Conservation (phyloP, 169 alveolate genomes). For the Cryptosporidium muris region DNA sequence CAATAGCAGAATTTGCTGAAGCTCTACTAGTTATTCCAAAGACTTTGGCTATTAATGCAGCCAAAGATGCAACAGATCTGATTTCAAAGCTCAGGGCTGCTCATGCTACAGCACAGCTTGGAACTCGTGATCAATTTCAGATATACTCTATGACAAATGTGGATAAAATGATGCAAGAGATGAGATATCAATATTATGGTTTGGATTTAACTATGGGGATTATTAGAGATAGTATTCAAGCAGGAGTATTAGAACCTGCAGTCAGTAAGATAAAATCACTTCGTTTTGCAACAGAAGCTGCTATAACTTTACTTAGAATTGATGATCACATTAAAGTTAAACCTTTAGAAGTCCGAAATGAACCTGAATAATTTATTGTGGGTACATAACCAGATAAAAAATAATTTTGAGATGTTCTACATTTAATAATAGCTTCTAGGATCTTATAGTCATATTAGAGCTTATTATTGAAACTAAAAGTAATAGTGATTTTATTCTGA, state of each 20-base stretch:
- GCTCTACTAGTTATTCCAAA: conserved; percentile 97
- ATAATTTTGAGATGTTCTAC: too few species aligned
- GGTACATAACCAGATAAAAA: too few species aligned
- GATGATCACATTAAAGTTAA: conserved; percentile 95
- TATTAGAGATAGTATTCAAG: conserved; percentile 91
- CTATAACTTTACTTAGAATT: conserved; percentile 96
- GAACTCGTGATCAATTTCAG: conserved; percentile 72
- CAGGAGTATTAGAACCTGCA: conserved; percentile 97
- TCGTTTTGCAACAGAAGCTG: conserved; percentile 99
- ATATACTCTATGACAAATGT: conserved; percentile 57
- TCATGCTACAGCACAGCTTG: conserved; percentile 90
- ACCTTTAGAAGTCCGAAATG: conserved; percentile 38
- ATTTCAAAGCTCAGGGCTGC: conserved; percentile 91
- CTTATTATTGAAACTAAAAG: too few species aligned
- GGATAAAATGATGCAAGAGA: conserved; percentile 77
- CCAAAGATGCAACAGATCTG: conserved; percentile 94
- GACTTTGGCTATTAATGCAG: conserved; percentile 98
- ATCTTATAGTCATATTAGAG: too few species aligned
- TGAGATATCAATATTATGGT: conserved; percentile 89
- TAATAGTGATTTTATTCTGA: too few species aligned
- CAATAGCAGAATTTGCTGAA: conserved; percentile 98
- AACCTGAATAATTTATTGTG: conserved; percentile 5
- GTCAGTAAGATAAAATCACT: conserved; percentile 91
- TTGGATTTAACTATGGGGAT: conserved; percentile 94
- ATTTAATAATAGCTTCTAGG: too few species aligned